Base-by-base conservation (phyloP, 331 rosid genomes). In the Quercus lobata region DNA sequence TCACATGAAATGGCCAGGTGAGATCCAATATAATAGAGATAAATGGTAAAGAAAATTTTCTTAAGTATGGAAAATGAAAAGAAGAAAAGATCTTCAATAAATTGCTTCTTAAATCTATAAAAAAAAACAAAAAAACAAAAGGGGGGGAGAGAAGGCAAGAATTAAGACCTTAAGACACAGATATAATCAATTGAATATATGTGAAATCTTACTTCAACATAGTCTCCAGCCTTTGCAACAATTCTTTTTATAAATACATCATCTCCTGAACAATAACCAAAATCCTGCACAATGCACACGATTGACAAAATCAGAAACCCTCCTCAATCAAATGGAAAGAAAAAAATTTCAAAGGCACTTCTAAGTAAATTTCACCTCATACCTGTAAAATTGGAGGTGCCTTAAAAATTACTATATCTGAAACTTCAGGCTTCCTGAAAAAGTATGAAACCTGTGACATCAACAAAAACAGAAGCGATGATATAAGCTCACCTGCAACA, bases 141-240 rank as follows among this genome's bases (percentile, higher is more conserved):
- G 49, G 3, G 1, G 1, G 12, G 12, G 49, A 8, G 17, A 11
- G 68, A 24, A 24, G 17, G 34, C 32, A 65, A 65, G 3, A 30
- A 63, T 10, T 65, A 16, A 65, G 71, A 65, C 22, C 25, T 7
- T 25, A 78, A 72, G 15, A 52, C 63, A 55, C 29, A 70, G 69
- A 46, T 54, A 27, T 1, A 56, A 76, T 22, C 37, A 57, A 73
- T 68, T 12, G 19, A 29, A 30, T 35, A 55, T 14, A 73, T 1
- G 57, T 3, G 66, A 18, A 68, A 73, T 15, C 90, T 84, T 86
- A 93, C 99, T 77, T 90, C 94, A 54, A 96, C 97, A 73, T 41
- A 62, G 70, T 96, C 99, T 73, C 99, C 99, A 76, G 94, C 98
- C 86, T 87, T 91, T 24, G 99, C 99, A 71, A 96, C 99, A 65